Percentiles rank a stretch among this genome's conserved stretches.
Conservation (phyloP, 345 rosid genomes). For the Linum usitatissimum region DNA sequence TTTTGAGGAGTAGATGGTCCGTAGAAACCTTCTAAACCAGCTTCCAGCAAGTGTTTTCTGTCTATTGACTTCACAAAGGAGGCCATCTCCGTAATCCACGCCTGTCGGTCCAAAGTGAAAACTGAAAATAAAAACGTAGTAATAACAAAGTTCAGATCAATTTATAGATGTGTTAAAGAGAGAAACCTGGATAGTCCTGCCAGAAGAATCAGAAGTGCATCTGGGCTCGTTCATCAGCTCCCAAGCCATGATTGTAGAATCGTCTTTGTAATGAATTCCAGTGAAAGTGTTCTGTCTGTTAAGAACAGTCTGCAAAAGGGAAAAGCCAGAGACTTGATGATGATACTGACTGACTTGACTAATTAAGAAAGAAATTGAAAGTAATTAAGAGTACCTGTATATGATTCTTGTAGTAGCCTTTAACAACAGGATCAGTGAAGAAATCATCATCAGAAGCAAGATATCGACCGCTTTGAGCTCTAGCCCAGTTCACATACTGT, state of each 20-base stretch:
- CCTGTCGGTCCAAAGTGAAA: conserved; percentile 29
- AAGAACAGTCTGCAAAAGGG: conserved; percentile 21
- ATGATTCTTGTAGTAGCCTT: conserved; percentile 21
- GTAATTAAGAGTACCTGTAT: conserved; percentile 5
- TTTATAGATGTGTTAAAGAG: not conserved
- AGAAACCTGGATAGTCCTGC: conserved; percentile 22
- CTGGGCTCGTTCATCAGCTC: conserved; percentile 29
- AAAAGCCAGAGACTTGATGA: not conserved
- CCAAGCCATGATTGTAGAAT: conserved; percentile 29
- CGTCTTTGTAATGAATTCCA: conserved; percentile 22
- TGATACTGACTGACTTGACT: not conserved
- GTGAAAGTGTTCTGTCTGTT: conserved; percentile 22
- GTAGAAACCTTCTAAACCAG: conserved; percentile 27
- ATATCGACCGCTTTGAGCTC: conserved; percentile 9
- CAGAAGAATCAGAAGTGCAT: conserved; percentile 25
- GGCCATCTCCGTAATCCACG: conserved; percentile 28
- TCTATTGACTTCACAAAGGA: conserved; percentile 21
- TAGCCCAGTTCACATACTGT: conserved; percentile 23
- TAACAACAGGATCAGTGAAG: conserved; percentile 23
- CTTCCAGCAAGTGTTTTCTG: conserved; percentile 28
- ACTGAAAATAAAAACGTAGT: too few relatives aligned
- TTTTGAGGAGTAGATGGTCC: conserved; percentile 22
- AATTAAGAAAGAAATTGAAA: not conserved
- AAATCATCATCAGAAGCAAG: conserved; percentile 24
- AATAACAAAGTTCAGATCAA: not conserved